These are phyloP conservation scores for Phaeotremella fagi DNA, from an alignment of 768 basidiomycete genomes.

Conservation along the genomic window DNA sequence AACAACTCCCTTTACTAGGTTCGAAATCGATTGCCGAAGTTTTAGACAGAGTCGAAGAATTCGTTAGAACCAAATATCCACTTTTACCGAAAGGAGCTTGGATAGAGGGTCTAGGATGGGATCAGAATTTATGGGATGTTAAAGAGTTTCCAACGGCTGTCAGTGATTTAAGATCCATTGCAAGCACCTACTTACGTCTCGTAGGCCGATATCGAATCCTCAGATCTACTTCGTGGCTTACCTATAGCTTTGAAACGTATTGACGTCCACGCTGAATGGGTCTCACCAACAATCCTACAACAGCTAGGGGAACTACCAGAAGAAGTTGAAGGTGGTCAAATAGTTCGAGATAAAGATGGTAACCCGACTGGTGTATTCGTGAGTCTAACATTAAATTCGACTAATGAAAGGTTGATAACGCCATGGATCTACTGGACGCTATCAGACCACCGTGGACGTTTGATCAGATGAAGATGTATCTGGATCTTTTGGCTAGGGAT, in stretches of 20 bases:
- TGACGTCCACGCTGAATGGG: slow-evolving; percentile 83
- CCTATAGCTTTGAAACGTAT: slow-evolving; percentile 70
- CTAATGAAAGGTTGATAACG: slow-evolving; percentile 63
- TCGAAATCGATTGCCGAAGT: slow-evolving; percentile 26
- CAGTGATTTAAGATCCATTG: slow-evolving; percentile 15
- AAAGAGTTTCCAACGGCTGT: slow-evolving; percentile 78
- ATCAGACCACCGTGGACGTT: slow-evolving; percentile 59
- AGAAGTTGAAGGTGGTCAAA: slow-evolving; percentile 67
- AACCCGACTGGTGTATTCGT: slow-evolving; percentile 62
- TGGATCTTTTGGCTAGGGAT: slow-evolving; percentile 61
- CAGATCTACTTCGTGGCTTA: slow-evolving; percentile 62
- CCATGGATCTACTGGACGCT: slow-evolving; percentile 66
- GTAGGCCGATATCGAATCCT: slow-evolving; percentile 68
- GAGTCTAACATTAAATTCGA: background rate
- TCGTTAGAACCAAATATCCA: slow-evolving; percentile 14
- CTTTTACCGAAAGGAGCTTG: slow-evolving; percentile 51
- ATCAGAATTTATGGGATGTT: slow-evolving; percentile 62
- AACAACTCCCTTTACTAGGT: slow-evolving; percentile 33
- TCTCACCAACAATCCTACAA: slow-evolving; percentile 66
- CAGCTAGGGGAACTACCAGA: slow-evolving; percentile 58
- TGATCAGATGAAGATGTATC: slow-evolving; percentile 58
- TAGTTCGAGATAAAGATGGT: slow-evolving; percentile 62
- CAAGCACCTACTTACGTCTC: no score
- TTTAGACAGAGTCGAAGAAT: slow-evolving; percentile 30
- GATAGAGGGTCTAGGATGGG: slow-evolving; percentile 89